Conservation (phyloP, 1,284 basidiomycete genomes). For the Malassezia psittaci region DNA sequence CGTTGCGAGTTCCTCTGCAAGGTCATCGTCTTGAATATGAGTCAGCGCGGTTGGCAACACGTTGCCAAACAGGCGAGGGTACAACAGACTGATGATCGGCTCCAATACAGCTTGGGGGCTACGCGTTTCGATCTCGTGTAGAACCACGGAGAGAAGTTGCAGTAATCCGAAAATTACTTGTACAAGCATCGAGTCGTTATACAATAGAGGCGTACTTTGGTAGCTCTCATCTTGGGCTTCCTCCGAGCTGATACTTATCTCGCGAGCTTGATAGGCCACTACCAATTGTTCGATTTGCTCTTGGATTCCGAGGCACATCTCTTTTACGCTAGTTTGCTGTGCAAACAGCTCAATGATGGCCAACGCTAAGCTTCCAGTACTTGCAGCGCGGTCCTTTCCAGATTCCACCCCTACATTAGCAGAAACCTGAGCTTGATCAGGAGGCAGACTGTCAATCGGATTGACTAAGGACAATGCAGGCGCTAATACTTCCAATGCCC, state of each 20-base stretch:
- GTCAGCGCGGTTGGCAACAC: slow-evolving; percentile 2
- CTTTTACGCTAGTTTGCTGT: slow-evolving; percentile 10
- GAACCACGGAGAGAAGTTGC: slow-evolving; percentile 8
- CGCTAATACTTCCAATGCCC: slow-evolving; percentile 9
- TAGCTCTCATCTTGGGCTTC: neutral
- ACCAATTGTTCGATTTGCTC: slow-evolving; percentile 17
- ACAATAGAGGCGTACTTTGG: neutral
- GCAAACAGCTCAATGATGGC: slow-evolving; percentile 13
- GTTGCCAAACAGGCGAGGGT: slow-evolving; percentile 2
- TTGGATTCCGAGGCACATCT: slow-evolving; percentile 17
- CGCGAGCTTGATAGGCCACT: slow-evolving; percentile 2
- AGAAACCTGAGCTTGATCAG: neutral
- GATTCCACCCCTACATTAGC: neutral
- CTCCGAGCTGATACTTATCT: neutral
- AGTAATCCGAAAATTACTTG: slow-evolving; percentile 13
- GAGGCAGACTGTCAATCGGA: neutral
- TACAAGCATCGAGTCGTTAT: slow-evolving; percentile 5
- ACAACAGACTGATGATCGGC: slow-evolving; percentile 7
- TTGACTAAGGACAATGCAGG: slow-evolving; percentile 11
- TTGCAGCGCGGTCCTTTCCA: slow-evolving; percentile 2
- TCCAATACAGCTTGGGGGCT: slow-evolving; percentile 1
- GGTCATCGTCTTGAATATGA: neutral
- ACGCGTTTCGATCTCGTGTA: slow-evolving; percentile 6
- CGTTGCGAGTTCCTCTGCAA: slow-evolving; percentile 12
- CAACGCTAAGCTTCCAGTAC: slow-evolving; percentile 13